These are phyloP conservation scores for Yarrowia bubula DNA, from an alignment of 805 yeast genomes.

Conservation along the genomic window DNA sequence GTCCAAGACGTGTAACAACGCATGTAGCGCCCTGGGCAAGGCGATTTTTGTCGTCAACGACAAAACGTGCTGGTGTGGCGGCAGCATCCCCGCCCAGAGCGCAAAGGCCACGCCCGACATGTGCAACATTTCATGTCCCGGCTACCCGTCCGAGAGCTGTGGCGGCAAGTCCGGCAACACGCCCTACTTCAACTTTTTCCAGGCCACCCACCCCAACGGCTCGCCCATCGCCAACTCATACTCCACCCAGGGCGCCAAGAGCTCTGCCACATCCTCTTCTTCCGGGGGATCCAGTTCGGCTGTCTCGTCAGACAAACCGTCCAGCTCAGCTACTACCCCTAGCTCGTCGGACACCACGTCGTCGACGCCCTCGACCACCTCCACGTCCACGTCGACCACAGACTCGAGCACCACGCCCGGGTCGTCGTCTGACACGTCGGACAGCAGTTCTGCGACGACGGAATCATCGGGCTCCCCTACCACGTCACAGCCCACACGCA, in stretches of 20 bases:
- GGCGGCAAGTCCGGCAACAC: constrained; percentile 50
- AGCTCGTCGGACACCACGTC: constrained; percentile 29
- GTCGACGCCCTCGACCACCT: background rate
- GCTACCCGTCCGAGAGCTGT: constrained; percentile 62
- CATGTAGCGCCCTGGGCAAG: background rate
- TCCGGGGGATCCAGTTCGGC: constrained; percentile 25
- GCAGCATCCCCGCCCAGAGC: constrained; percentile 43
- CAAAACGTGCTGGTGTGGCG: constrained; percentile 65
- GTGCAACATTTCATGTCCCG: constrained; percentile 55
- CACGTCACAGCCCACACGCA: constrained; percentile 24
- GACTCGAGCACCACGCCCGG: background rate
- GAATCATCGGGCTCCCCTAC: constrained; percentile 15
- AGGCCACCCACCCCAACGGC: constrained; percentile 5
- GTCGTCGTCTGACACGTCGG: constrained; percentile 22
- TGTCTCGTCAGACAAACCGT: constrained; percentile 23
- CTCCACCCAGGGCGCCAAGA: background rate
- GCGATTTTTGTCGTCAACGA: constrained; percentile 42
- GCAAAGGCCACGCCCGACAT: constrained; percentile 34
- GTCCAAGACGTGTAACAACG: constrained; percentile 6
- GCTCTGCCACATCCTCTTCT: constrained; percentile 30
- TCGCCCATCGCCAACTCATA: background rate
- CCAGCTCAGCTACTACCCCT: constrained; percentile 27
- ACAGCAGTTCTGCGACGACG: background rate
- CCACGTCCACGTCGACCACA: background rate
- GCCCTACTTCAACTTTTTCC: constrained; percentile 33